Evolutionary conservation across 2,329 filamentous ascomycete genomes (phyloP).

Genomic region (Huntiella abstrusa): DNA sequence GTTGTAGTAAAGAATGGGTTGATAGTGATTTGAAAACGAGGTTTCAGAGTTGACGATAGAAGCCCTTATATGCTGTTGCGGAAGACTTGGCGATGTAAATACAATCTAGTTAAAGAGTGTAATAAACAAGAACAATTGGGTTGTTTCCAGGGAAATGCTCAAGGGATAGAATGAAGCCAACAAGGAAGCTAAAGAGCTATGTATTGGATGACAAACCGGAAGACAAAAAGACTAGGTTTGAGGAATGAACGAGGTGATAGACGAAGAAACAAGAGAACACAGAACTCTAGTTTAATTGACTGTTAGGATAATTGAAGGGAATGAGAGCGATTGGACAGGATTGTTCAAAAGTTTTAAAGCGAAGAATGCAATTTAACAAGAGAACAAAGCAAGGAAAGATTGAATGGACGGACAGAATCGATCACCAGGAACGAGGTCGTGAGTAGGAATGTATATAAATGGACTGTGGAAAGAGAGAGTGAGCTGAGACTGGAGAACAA

Average conservation of each 20-base stretch:
- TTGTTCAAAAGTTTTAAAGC: not conserved
- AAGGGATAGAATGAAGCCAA: slow-evolving; percentile 8
- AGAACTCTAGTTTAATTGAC: slow-evolving; percentile 6
- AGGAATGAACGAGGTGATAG: slow-evolving; percentile 4
- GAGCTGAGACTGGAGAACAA: slow-evolving; percentile 10
- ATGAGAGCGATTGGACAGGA: not conserved
- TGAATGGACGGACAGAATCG: slow-evolving; percentile 8
- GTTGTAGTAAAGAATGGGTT: not conserved
- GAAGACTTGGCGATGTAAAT: not conserved
- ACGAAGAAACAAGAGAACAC: slow-evolving; percentile 9
- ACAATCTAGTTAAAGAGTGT: not conserved
- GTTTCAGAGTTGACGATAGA: slow-evolving; percentile 11
- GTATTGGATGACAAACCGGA: slow-evolving; percentile 6
- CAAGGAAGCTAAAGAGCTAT: slow-evolving; percentile 8
- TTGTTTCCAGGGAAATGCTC: slow-evolving; percentile 5
- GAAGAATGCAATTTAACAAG: slow-evolving; percentile 8
- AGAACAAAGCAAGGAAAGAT: slow-evolving; percentile 7
- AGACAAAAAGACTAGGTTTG: slow-evolving; percentile 1
- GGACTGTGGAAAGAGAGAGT: slow-evolving; percentile 5
- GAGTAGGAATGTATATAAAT: slow-evolving; percentile 6
- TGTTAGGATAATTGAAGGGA: slow-evolving; percentile 3
- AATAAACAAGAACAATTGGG: slow-evolving; percentile 1
- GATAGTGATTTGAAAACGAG: not conserved
- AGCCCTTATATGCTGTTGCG: slow-evolving; percentile 16
- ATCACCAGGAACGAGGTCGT: slow-evolving; percentile 11